These are phyloP conservation scores for Fusarium torulosum DNA, from an alignment of 2,329 filamentous ascomycete genomes.

Conservation along the genomic window DNA sequence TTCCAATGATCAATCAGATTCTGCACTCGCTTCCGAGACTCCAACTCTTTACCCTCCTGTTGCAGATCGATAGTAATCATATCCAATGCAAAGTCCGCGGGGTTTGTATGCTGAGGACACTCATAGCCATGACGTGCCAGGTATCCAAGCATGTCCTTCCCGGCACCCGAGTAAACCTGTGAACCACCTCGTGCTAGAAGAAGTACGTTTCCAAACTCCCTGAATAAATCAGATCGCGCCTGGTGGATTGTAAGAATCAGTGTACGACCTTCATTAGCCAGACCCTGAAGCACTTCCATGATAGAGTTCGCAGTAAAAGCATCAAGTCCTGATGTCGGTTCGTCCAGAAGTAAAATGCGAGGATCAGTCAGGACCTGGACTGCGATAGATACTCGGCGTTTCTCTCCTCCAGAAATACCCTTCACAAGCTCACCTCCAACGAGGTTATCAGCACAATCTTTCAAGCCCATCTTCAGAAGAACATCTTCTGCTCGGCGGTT, in stretches of 20 bases:
- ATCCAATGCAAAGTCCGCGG: slow-evolving; percentile 82
- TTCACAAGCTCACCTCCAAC: slow-evolving; percentile 80
- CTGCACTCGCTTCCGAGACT: slow-evolving; percentile 72
- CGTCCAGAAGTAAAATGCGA: slow-evolving; percentile 78
- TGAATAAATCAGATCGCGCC: slow-evolving; percentile 78
- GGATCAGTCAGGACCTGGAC: slow-evolving; percentile 83
- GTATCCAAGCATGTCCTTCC: slow-evolving; percentile 73
- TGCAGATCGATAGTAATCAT: slow-evolving; percentile 82
- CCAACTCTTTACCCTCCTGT: slow-evolving; percentile 70
- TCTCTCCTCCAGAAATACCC: slow-evolving; percentile 84
- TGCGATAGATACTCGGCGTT: slow-evolving; percentile 81
- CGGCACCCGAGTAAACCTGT: slow-evolving; percentile 75
- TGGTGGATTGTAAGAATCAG: slow-evolving; percentile 84
- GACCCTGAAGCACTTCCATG: slow-evolving; percentile 76
- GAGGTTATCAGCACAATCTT: slow-evolving; percentile 81
- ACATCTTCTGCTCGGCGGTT: slow-evolving; percentile 76
- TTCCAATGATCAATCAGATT: slow-evolving; percentile 72
- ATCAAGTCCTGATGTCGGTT: slow-evolving; percentile 81
- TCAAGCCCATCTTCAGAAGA: slow-evolving; percentile 79
- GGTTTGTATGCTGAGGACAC: slow-evolving; percentile 78
- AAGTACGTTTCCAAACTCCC: slow-evolving; percentile 77
- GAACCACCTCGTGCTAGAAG: slow-evolving; percentile 77
- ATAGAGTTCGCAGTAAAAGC: slow-evolving; percentile 84
- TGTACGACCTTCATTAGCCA: slow-evolving; percentile 80
- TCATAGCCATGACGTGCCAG: slow-evolving; percentile 70